A percentile compares a stretch with the other conserved stretches of the same genome.
phyloP scores from a whole-genome alignment of 1,284 basidiomycete genomes.

The Tilletia caries region DNA sequence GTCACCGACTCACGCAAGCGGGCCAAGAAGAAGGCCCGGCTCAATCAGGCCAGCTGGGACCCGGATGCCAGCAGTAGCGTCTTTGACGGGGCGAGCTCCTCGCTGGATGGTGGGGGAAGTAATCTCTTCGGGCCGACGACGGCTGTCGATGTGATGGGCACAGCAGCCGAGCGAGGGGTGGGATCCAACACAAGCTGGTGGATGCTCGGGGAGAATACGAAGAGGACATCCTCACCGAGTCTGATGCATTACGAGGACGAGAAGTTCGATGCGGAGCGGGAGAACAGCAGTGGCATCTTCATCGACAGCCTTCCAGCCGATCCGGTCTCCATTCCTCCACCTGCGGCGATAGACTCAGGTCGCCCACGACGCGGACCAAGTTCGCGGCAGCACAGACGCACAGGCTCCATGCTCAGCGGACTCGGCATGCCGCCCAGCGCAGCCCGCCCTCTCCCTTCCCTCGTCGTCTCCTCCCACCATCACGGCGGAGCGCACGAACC shows the following conservation, averaged over 20 bases:
- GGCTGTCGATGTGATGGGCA: too few species aligned
- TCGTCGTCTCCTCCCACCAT: too few species aligned
- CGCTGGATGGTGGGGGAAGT: neutral
- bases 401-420: neutral
- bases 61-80: slow-evolving; percentile 5
- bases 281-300: neutral
- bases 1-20: slow-evolving; percentile 3
- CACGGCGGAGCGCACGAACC: too few species aligned
- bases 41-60: slow-evolving; percentile 12
- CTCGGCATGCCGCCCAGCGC: neutral
- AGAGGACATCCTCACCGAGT: neutral
- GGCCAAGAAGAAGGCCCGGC: slow-evolving; percentile 11
- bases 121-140: neutral
- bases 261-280: neutral
- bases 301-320: neutral
- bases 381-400: neutral
- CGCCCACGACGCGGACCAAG: neutral
- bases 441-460: too few species aligned
- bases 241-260: slow-evolving; percentile 10
- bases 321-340: neutral
- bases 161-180: too few species aligned
- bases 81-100: slow-evolving; percentile 6
- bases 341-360: neutral
- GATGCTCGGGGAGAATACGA: neutral
- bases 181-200: neutral